phyloP scores from a whole-genome alignment of 2,329 filamentous ascomycete genomes.

The Cercospora berteroae region DNA sequence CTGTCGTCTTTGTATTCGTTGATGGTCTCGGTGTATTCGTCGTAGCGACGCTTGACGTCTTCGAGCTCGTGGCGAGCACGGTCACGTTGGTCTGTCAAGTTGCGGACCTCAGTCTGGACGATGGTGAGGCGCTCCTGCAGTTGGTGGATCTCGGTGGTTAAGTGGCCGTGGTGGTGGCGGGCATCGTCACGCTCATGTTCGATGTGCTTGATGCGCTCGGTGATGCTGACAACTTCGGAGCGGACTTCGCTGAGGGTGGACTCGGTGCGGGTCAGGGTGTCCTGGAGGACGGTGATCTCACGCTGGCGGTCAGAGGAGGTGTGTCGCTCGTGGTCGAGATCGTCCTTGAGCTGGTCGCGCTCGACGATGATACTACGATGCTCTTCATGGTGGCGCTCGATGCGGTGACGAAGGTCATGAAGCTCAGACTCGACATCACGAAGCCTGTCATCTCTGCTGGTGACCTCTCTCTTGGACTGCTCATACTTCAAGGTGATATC shows the following conservation, averaged over 20 bases:
- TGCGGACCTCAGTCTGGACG: slow-evolving; percentile 30
- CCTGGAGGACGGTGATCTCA: slow-evolving; percentile 26
- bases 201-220: slow-evolving; percentile 29
- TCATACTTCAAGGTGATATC: slow-evolving; percentile 30
- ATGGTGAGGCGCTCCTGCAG: slow-evolving; percentile 30
- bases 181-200: slow-evolving; percentile 34
- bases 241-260: slow-evolving; percentile 25
- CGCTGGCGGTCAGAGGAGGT: slow-evolving; percentile 28
- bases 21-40: slow-evolving; percentile 33
- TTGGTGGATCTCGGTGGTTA: slow-evolving; percentile 27
- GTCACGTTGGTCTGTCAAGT: slow-evolving; percentile 28
- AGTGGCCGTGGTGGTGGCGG: slow-evolving; percentile 27
- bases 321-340: slow-evolving; percentile 29
- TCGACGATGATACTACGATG: slow-evolving; percentile 30
- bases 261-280: slow-evolving; percentile 30
- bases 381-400: slow-evolving; percentile 32
- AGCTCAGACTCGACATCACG: slow-evolving; percentile 29
- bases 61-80: slow-evolving; percentile 29
- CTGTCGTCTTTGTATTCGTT: slow-evolving; percentile 26
- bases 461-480: slow-evolving; percentile 30
- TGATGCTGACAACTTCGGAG: slow-evolving; percentile 26
- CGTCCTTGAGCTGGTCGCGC: slow-evolving; percentile 31
- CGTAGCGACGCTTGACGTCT: slow-evolving; percentile 28
- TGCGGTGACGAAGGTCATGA: slow-evolving; percentile 25
- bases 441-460: slow-evolving; percentile 29